Conservation (phyloP, 169 alveolate genomes). For the Plasmodium vivax region DNA sequence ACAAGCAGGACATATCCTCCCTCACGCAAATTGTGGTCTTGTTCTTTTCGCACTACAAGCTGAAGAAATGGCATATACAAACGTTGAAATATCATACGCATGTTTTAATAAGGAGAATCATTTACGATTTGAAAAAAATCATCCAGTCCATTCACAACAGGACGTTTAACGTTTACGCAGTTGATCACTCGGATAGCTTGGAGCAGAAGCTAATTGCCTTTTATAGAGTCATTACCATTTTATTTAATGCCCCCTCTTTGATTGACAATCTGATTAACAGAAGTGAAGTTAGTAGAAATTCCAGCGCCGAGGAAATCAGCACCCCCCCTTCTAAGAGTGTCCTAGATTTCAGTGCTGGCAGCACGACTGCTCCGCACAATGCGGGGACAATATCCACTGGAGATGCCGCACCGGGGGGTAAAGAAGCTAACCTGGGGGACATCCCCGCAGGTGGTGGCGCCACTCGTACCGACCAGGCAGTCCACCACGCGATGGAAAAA, state of each 20-base stretch:
- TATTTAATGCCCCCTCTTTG: conserved; percentile 65
- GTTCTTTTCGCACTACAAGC: conserved; percentile 69
- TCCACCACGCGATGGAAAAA: background rate
- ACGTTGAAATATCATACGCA: conserved; percentile 67
- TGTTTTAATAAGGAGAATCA: conserved; percentile 36
- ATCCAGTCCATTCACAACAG: conserved; percentile 26
- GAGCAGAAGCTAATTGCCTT: conserved; percentile 71
- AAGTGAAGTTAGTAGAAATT: background rate
- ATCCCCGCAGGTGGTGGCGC: background rate
- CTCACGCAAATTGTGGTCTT: conserved; percentile 43
- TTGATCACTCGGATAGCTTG: conserved; percentile 69
- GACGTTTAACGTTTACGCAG: conserved; percentile 33
- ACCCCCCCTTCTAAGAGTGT: background rate
- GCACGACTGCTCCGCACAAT: background rate
- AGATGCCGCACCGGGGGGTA: background rate
- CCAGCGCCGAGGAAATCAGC: background rate
- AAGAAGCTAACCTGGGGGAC: background rate
- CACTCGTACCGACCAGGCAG: background rate
- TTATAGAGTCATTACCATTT: conserved; percentile 48
- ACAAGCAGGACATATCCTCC: conserved; percentile 67
- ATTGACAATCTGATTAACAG: conserved; percentile 27
- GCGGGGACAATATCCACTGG: background rate
- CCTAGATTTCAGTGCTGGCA: background rate
- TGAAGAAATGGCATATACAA: conserved; percentile 19
- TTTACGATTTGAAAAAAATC: conserved; percentile 57